These are phyloP conservation scores for Fusarium sp. DNA, from an alignment of 2,329 filamentous ascomycete species.

Conservation along the genomic window DNA sequence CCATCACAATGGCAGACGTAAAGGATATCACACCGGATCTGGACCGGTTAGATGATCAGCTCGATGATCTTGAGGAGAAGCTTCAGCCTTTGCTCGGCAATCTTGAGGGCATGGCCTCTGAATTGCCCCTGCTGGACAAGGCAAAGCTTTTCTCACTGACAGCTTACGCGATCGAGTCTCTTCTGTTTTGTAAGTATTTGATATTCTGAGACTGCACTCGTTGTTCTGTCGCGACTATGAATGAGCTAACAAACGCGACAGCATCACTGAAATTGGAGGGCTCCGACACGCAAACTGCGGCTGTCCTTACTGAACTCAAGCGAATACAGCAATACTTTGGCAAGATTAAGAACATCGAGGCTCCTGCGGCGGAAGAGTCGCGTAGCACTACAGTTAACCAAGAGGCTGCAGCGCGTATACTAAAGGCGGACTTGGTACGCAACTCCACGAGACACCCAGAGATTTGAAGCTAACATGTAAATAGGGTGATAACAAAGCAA, in stretches of 20 bases:
- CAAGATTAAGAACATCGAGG: conserved; percentile 86
- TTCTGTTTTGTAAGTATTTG: conserved; percentile 78
- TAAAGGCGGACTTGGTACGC: conserved; percentile 82
- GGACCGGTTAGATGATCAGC: conserved; percentile 79
- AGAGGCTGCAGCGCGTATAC: conserved; percentile 81
- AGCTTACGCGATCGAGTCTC: conserved; percentile 89
- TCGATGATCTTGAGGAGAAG: conserved; percentile 81
- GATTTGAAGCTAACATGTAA: conserved; percentile 28
- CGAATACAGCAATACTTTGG: conserved; percentile 91
- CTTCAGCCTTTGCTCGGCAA: conserved; percentile 79
- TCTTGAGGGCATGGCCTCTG: conserved; percentile 76
- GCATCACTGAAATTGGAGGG: conserved; percentile 84
- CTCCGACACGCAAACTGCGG: conserved; percentile 83
- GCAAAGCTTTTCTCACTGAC: conserved; percentile 92
- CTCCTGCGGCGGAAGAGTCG: conserved; percentile 60
- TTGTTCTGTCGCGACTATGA: background rate
- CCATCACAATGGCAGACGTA: conserved; percentile 55
- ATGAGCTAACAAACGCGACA: conserved; percentile 13
- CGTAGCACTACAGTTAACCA: conserved; percentile 73
- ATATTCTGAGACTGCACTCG: too few relatives aligned
- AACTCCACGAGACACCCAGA: background rate
- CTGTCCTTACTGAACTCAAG: conserved; percentile 86
- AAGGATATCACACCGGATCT: conserved; percentile 75
- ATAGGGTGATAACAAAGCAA: conserved; percentile 63
- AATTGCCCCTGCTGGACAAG: conserved; percentile 91